These are phyloP conservation scores for Suillus bovinus DNA, from an alignment of 768 basidiomycete genomes.

Conservation along the genomic window DNA sequence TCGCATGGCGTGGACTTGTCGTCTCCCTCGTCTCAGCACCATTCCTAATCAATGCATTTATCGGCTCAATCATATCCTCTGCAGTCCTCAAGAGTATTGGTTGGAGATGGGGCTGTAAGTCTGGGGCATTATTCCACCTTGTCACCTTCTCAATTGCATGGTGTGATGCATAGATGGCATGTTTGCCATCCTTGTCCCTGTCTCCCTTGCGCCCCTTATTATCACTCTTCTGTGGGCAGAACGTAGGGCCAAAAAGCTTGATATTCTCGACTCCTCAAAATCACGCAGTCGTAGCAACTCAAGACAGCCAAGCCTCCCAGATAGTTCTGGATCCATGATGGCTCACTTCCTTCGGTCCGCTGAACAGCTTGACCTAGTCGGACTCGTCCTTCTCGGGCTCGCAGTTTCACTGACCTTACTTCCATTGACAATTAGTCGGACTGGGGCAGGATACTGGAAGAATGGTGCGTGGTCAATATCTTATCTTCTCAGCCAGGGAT, in stretches of 20 bases:
- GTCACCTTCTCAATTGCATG: background rate
- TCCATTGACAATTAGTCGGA: constrained; percentile 50
- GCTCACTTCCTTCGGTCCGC: constrained; percentile 22
- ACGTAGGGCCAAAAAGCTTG: constrained; percentile 42
- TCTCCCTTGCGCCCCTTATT: constrained; percentile 51
- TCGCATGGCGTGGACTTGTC: constrained; percentile 56
- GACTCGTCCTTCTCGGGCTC: constrained; percentile 50
- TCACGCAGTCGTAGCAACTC: background rate
- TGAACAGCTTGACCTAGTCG: constrained; percentile 47
- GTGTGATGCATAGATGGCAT: constrained; percentile 43
- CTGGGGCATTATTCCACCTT: background rate
- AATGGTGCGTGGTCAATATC: constrained; percentile 39
- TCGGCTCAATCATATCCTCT: constrained; percentile 63
- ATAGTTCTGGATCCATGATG: background rate
- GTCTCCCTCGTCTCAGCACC: constrained; percentile 47
- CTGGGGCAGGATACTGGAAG: constrained; percentile 42
- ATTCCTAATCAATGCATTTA: constrained; percentile 63
- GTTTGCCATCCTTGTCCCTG: constrained; percentile 58
- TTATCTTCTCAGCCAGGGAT: background rate
- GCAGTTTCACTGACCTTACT: constrained; percentile 53
- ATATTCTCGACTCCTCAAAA: constrained; percentile 22
- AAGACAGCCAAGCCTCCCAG: background rate
- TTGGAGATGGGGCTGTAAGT: constrained; percentile 74
- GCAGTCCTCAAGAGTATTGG: constrained; percentile 43
- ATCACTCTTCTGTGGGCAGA: constrained; percentile 57